Conservation (phyloP, 306 rosid genomes). For the Corylus avellana region DNA sequence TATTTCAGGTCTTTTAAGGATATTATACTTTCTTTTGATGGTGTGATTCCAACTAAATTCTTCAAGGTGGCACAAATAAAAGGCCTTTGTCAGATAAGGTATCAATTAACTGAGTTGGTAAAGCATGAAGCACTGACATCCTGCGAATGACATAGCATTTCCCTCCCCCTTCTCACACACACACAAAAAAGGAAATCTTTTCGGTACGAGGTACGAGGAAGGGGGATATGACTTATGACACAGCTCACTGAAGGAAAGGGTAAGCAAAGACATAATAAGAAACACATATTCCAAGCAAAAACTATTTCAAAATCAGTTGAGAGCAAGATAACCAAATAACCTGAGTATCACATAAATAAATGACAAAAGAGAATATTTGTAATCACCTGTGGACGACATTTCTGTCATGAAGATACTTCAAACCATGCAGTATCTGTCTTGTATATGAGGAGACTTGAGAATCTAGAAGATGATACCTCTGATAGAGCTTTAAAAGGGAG, state of each 20-base stretch:
- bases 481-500: constrained; percentile 75
- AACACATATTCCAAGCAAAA: not conserved
- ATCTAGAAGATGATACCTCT: constrained; percentile 60
- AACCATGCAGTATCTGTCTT: constrained; percentile 85
- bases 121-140: no score
- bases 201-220: no score
- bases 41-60: not conserved
- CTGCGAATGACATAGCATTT: no score
- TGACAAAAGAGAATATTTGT: constrained; percentile 13
- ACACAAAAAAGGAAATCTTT: no score
- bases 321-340: constrained; percentile 12
- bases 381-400: constrained; percentile 87
- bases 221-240: no score
- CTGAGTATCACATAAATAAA: constrained; percentile 1
- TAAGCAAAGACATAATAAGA: not conserved
- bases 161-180: no score
- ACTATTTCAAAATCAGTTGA: no score
- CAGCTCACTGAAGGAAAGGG: not conserved
- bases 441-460: constrained; percentile 86
- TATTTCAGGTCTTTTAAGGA: not conserved
- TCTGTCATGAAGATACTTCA: constrained; percentile 91
- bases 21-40: not conserved
- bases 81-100: not conserved
- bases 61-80: not conserved
- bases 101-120: no score